Conservation (phyloP, 768 basidiomycete genomes). For the Pleurotus ostreatus region DNA sequence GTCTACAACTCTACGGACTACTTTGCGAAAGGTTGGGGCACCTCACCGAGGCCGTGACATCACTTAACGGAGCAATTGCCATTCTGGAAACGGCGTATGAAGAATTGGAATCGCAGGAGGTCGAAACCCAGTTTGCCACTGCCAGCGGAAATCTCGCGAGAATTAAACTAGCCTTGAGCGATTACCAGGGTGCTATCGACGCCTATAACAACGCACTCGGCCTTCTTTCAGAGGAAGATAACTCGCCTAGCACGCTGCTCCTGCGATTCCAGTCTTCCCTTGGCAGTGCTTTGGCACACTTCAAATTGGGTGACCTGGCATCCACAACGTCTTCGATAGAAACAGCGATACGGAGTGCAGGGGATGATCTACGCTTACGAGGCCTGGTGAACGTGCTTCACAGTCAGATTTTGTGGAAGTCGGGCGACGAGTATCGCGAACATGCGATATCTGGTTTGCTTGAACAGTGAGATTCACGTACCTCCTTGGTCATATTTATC, state of each 20-base stretch:
- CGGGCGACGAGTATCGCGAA: slow-evolving; percentile 73
- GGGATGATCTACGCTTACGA: slow-evolving; percentile 42
- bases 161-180: slow-evolving; percentile 54
- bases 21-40: slow-evolving; percentile 84
- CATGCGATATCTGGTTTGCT: slow-evolving; percentile 74
- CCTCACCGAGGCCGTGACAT: slow-evolving; percentile 49
- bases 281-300: slow-evolving; percentile 69
- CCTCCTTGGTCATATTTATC: no score
- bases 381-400: slow-evolving; percentile 76
- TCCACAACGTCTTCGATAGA: slow-evolving; percentile 68
- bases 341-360: slow-evolving; percentile 53
- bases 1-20: slow-evolving; percentile 79
- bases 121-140: slow-evolving; percentile 77
- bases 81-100: slow-evolving; percentile 89
- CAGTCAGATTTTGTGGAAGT: slow-evolving; percentile 83
- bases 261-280: slow-evolving; percentile 64
- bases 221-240: slow-evolving; percentile 53
- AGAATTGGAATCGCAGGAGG: slow-evolving; percentile 70
- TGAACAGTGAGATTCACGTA: slow-evolving; percentile 58
- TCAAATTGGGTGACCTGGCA: slow-evolving; percentile 58
- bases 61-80: slow-evolving; percentile 58
- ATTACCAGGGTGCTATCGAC: slow-evolving; percentile 59
- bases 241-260: slow-evolving; percentile 26
- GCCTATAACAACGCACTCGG: slow-evolving; percentile 72
- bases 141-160: slow-evolving; percentile 83